Conservation (phyloP, 345 rosid species). For the Boechera retrofracta region DNA sequence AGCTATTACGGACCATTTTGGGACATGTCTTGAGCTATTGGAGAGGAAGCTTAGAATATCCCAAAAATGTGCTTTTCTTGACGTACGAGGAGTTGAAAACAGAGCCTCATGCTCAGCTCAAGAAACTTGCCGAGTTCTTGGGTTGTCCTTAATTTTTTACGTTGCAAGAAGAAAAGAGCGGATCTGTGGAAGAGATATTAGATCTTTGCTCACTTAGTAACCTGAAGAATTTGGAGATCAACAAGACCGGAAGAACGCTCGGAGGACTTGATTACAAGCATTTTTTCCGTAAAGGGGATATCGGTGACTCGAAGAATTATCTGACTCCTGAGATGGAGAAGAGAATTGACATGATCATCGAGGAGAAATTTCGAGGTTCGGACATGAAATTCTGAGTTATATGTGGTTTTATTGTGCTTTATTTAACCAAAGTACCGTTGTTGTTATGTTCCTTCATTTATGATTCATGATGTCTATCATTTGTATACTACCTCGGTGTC, state of each 20-base stretch:
- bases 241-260: constrained; percentile 27
- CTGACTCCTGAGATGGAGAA: constrained; percentile 27
- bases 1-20: constrained; percentile 33
- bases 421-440: too few relatives aligned
- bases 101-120: constrained; percentile 15
- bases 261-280: neutral
- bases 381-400: neutral
- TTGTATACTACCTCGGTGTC: too few relatives aligned
- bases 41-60: constrained; percentile 28
- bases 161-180: constrained; percentile 24
- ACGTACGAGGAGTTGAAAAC: constrained; percentile 44
- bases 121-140: constrained; percentile 45
- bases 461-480: too few relatives aligned
- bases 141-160: constrained; percentile 35
- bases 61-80: constrained; percentile 36
- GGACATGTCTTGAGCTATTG: constrained; percentile 40
- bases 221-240: constrained; percentile 32
- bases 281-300: constrained; percentile 24
- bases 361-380: neutral
- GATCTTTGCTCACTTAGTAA: constrained; percentile 11
- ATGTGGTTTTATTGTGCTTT: neutral
- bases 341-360: constrained; percentile 16
- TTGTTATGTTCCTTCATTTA: constrained; percentile 3
- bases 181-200: constrained; percentile 24
- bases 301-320: constrained; percentile 24